Percentiles rank a stretch among this genome's conserved stretches.
Evolutionary conservation across 129 eudicot genomes (phyloP).

Genomic region (Pittosporum tobira): DNA sequence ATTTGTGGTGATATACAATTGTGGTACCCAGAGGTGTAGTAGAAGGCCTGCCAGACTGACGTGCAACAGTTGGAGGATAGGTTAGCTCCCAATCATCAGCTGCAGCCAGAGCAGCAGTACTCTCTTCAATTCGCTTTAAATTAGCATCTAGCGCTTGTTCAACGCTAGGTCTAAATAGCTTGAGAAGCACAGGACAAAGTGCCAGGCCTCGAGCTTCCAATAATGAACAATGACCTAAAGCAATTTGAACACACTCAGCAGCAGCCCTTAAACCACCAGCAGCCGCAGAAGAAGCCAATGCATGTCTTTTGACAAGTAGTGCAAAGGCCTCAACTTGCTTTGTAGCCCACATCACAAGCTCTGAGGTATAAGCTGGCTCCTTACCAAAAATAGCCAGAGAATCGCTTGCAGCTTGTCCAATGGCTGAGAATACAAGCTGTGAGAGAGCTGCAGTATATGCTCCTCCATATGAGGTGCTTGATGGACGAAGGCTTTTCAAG

Average conservation of each 20-base stretch:
- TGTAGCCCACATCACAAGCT: conserved; percentile 97
- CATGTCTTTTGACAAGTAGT: conserved; percentile 82
- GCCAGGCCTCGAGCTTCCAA: conserved; percentile 88
- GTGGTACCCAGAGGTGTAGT: conserved; percentile 37
- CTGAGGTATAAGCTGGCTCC: conserved; percentile 81
- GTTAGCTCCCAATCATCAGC: conserved; percentile 98
- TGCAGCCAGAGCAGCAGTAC: conserved; percentile 96
- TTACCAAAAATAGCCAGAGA: conserved; percentile 65
- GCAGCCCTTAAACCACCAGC: conserved; percentile 99
- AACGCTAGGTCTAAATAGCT: conserved; percentile 92
- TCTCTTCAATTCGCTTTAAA: conserved; percentile 86
- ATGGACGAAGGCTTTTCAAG: conserved; percentile 91
- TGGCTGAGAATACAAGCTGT: conserved; percentile 88
- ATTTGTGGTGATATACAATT: conserved; percentile 52
- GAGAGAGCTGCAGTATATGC: conserved; percentile 98
- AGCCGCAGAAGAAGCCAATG: conserved; percentile 97
- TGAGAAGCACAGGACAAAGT: conserved; percentile 87
- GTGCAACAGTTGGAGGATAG: conserved; percentile 47
- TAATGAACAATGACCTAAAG: conserved; percentile 92
- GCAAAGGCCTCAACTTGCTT: conserved; percentile 83
- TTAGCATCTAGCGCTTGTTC: conserved; percentile 98
- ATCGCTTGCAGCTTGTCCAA: conserved; percentile 90
- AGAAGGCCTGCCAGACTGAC: conserved; percentile 65
- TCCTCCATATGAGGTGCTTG: conserved; percentile 96
- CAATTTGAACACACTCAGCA: conserved; percentile 97